Base-by-base conservation (phyloP, 345 rosid genomes). In the Syzygium oleosum region DNA sequence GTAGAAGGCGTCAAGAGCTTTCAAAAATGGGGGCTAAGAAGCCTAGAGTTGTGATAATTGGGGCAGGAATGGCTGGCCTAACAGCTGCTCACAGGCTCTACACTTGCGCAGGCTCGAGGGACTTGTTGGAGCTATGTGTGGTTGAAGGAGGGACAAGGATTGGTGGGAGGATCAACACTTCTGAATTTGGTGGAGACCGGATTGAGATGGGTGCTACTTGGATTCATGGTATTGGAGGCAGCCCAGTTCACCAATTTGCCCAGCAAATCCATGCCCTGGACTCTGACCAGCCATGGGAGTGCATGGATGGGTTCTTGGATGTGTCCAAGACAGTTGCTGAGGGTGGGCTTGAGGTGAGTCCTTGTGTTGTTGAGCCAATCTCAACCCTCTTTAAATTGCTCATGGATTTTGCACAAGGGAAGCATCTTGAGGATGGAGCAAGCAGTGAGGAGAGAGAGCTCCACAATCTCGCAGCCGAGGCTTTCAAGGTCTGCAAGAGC, bases 141-240 rank as follows among this genome's bases (percentile, higher is more conserved):
- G 95, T 98, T 1, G 99, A 98, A 88, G 99, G 97, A 6, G 99
- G 99, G 23, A 29, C 93, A 10, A 92, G 99, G 89, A 96, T 96
- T 87, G 99, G 99, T 25, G 99, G 99, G 46, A 93, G 99, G 87
- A 98, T 98, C 88, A 95, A 95, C 89, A 94, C 98, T 86, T 93
- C 98, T 2, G 96, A 95, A 93, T 96, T 98, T 85, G 92, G 98
- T 43, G 95, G 96, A 38, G 96, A 96, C 92, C 90, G 95, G 88
- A 96, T 98, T 31, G 99, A 98, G 95, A 95, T 96, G 96, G 99
- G 99, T 13, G 99, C 99, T 51, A 96, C 99, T 34, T 98, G 98
- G 98, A 98, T 98, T 93, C 99, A 98, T 88, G 99, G 99, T 17
- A 96, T 98, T 88, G 98, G 94, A 21, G 99, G 99, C 80, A 98